Conservation (phyloP, 106 monocot genomes). For the Allium fistulosum region DNA sequence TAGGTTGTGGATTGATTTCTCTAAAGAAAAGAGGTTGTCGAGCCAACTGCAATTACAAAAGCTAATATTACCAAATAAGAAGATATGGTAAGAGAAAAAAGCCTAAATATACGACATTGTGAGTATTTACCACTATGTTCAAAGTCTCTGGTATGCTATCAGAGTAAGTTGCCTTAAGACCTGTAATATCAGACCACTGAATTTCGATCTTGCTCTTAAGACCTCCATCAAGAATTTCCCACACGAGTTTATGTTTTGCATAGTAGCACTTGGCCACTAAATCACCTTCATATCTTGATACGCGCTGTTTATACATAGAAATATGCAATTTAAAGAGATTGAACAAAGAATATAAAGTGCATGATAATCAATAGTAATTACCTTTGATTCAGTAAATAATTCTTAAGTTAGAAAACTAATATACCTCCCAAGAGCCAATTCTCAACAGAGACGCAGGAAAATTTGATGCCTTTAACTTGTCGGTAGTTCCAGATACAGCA, state of each 20-base stretch:
- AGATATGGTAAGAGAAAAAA: not conserved
- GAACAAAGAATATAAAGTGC: not conserved
- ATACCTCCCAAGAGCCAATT: constrained; percentile 60
- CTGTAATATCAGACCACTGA: constrained; percentile 79
- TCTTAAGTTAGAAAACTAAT: too few species aligned
- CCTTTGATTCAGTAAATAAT: too few species aligned
- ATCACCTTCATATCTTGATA: constrained; percentile 73
- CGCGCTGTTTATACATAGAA: constrained; percentile 30
- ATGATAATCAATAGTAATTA: too few species aligned
- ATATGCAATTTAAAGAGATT: not conserved
- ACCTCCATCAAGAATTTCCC: constrained; percentile 79
- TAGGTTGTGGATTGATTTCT: constrained; percentile 95
- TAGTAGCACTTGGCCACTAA: constrained; percentile 75
- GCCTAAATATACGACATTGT: not conserved
- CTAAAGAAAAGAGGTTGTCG: constrained; percentile 90
- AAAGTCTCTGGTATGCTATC: constrained; percentile 54
- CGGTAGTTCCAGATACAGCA: constrained; percentile 21
- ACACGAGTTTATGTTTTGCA: constrained; percentile 75
- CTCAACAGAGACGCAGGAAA: constrained; percentile 61
- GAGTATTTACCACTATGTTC: constrained; percentile 49
- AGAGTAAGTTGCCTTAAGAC: constrained; percentile 52
- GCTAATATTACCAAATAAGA: not conserved
- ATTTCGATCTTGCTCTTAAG: constrained; percentile 85
- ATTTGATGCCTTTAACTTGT: constrained; percentile 81
- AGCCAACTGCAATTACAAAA: constrained; percentile 39